Conservation (phyloP, 2,329 filamentous ascomycete species). For the Colletotrichum salicis region DNA sequence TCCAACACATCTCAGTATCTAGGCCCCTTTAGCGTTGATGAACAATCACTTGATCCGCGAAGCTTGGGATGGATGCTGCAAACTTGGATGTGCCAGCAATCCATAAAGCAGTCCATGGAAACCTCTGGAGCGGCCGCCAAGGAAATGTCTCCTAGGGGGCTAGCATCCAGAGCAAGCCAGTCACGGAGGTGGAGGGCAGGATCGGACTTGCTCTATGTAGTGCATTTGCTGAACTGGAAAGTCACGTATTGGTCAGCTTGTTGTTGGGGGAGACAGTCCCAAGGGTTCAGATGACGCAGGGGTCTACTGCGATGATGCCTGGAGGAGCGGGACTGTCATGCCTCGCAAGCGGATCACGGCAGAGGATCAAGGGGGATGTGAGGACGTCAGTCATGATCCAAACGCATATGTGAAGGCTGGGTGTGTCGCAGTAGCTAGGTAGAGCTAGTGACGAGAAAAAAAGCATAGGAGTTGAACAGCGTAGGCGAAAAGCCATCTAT, state of each 20-base stretch:
- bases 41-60: neutral
- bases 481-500: constrained; percentile 30
- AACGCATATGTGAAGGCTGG: constrained; percentile 30
- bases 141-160: neutral
- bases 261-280: neutral
- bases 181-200: neutral
- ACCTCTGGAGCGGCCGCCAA: neutral
- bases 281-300: neutral
- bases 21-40: constrained; percentile 7
- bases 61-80: neutral
- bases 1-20: neutral
- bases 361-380: constrained; percentile 11
- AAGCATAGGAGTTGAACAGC: constrained; percentile 25
- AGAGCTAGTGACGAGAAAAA: constrained; percentile 10
- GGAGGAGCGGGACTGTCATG: constrained; percentile 1
- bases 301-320: neutral
- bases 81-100: neutral
- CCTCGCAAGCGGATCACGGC: neutral
- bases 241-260: constrained; percentile 6
- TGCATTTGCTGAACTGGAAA: constrained; percentile 6
- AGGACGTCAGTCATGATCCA: constrained; percentile 12
- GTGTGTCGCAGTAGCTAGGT: constrained; percentile 8
- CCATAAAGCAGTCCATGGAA: neutral
- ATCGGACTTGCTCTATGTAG: constrained; percentile 9
- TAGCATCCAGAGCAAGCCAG: neutral